phyloP scores from a whole-genome alignment of 139 green algal genomes.

The Chlamydomonas applanata region DNA sequence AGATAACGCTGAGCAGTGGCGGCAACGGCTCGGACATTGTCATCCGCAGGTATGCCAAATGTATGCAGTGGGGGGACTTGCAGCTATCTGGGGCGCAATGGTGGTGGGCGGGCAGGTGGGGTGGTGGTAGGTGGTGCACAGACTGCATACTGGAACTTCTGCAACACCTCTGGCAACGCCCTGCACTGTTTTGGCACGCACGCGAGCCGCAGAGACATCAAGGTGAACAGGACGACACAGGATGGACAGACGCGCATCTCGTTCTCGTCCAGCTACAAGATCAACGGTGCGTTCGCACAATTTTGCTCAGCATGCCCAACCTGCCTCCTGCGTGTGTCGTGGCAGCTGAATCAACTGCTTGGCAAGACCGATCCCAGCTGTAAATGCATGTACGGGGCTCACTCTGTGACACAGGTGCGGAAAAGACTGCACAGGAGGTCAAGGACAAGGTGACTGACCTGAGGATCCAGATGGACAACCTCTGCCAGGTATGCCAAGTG shows the following conservation, averaged over 20 bases:
- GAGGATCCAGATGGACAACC: slow-evolving; percentile 96
- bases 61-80: no score
- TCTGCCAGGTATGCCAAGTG: slow-evolving; percentile 78
- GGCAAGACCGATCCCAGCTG: no score
- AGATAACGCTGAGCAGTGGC: slow-evolving; percentile 71
- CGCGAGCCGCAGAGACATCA: background rate
- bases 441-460: slow-evolving; percentile 56
- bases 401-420: slow-evolving; percentile 42
- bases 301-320: no score
- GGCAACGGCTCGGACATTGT: slow-evolving; percentile 22
- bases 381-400: no score
- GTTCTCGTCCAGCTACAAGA: slow-evolving; percentile 60
- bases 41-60: slow-evolving; percentile 36
- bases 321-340: no score
- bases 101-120: no score
- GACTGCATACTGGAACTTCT: no score
- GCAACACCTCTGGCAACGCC: no score
- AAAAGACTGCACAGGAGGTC: slow-evolving; percentile 52
- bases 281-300: slow-evolving; percentile 65
- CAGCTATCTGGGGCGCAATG: no score
- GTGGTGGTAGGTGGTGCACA: background rate
- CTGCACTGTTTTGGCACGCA: no score
- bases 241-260: slow-evolving; percentile 1
- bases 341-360: background rate
- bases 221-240: background rate